Conservation (phyloP, 2,329 filamentous ascomycete genomes). For the Aspergillus quadrilineatus region DNA sequence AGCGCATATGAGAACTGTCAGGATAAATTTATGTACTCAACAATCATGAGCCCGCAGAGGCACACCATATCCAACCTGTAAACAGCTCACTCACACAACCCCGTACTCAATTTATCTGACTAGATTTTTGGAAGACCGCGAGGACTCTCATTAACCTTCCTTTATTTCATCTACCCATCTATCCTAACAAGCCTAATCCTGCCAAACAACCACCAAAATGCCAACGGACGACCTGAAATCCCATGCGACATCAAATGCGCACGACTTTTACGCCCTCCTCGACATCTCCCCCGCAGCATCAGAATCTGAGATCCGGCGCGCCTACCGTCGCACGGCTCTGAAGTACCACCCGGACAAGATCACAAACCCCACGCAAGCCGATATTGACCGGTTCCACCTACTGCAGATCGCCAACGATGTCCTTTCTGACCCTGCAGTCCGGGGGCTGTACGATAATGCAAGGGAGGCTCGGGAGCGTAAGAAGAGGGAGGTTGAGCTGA, state of each 20-base stretch:
- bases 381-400: slow-evolving; percentile 78
- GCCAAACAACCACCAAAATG: slow-evolving; percentile 24
- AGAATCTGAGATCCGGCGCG: slow-evolving; percentile 74
- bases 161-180: neutral
- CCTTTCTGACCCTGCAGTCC: slow-evolving; percentile 67
- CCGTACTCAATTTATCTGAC: no score
- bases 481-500: slow-evolving; percentile 67
- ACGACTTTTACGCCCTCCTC: slow-evolving; percentile 78
- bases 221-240: slow-evolving; percentile 51
- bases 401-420: slow-evolving; percentile 86
- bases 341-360: slow-evolving; percentile 95
- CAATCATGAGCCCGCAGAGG: no score
- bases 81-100: neutral
- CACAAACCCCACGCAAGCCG: slow-evolving; percentile 62
- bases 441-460: slow-evolving; percentile 74
- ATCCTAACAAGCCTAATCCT: neutral
- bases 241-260: slow-evolving; percentile 56
- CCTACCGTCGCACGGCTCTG: slow-evolving; percentile 81
- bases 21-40: no score
- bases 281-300: slow-evolving; percentile 63
- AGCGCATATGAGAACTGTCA: no score
- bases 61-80: neutral
- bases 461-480: slow-evolving; percentile 70
- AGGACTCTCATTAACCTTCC: neutral
- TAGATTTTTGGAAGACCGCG: no score